Evolutionary conservation across 768 basidiomycete genomes (phyloP).

Genomic region (Lactarius akahatsu): DNA sequence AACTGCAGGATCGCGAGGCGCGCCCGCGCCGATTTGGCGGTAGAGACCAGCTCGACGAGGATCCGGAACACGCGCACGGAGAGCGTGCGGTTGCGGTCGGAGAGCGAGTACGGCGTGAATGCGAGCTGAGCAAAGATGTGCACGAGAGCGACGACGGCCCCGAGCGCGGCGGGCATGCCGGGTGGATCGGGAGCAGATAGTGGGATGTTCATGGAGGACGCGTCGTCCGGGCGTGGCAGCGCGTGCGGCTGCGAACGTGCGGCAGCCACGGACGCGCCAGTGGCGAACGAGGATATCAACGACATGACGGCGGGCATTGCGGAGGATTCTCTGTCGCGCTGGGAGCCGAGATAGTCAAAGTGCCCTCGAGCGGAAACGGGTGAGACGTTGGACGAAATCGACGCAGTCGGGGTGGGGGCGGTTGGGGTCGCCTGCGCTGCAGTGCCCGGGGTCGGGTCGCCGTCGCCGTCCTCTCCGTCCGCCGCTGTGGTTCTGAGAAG

Average conservation of each 20-base stretch:
- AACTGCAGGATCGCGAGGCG: slow-evolving; percentile 79
- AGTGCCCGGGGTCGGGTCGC: slow-evolving; percentile 25
- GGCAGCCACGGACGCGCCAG: slow-evolving; percentile 39
- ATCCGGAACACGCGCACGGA: slow-evolving; percentile 54
- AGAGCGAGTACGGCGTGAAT: slow-evolving; percentile 62
- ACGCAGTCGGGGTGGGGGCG: slow-evolving; percentile 20
- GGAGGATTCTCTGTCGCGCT: slow-evolving; percentile 44
- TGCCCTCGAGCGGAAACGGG: slow-evolving; percentile 60
- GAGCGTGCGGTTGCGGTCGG: slow-evolving; percentile 47
- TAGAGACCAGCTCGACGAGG: slow-evolving; percentile 48
- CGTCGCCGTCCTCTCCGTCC: slow-evolving; percentile 17
- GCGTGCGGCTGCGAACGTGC: slow-evolving; percentile 60
- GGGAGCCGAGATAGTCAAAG: slow-evolving; percentile 47
- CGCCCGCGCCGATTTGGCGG: slow-evolving; percentile 54
- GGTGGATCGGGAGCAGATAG: slow-evolving; percentile 21
- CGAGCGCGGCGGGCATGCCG: slow-evolving; percentile 46
- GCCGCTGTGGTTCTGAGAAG: slow-evolving; percentile 23
- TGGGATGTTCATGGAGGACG: slow-evolving; percentile 36
- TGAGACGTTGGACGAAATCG: slow-evolving; percentile 39
- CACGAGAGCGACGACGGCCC: slow-evolving; percentile 63
- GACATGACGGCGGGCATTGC: slow-evolving; percentile 61
- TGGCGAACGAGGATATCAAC: slow-evolving; percentile 57
- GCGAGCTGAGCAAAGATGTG: slow-evolving; percentile 66
- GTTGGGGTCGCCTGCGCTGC: slow-evolving; percentile 17
- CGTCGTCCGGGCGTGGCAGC: slow-evolving; percentile 41